phyloP scores from a whole-genome alignment of 352 stramenopile genomes.

The Globisporangium uncinulatum region DNA sequence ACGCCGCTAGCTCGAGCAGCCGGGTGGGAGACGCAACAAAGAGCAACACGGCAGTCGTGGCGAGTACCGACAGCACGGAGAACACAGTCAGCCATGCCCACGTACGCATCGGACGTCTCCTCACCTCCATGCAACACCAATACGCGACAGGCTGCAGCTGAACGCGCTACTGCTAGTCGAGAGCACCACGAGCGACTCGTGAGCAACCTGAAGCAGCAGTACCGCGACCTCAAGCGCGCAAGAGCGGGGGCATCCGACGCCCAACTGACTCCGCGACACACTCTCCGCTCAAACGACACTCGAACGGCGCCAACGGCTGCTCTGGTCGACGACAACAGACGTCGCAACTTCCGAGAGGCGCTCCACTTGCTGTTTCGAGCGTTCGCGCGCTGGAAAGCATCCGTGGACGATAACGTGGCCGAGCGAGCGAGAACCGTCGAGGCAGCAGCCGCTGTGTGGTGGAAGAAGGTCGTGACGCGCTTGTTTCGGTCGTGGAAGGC shows the following conservation, averaged over 20 bases:
- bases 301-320: neutral
- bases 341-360: slow-evolving; percentile 7
- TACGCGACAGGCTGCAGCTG: neutral
- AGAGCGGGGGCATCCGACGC: neutral
- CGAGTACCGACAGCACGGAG: no score
- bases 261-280: neutral
- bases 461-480: neutral
- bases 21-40: neutral
- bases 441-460: neutral
- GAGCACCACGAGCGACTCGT: slow-evolving; percentile 1
- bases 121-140: neutral
- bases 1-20: neutral
- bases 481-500: slow-evolving; percentile 7
- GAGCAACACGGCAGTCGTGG: neutral
- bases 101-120: neutral
- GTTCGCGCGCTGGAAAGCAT: slow-evolving; percentile 7
- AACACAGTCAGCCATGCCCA: no score
- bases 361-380: slow-evolving; percentile 12
- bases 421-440: neutral
- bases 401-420: neutral
- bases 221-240: slow-evolving; percentile 6
- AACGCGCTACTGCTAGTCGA: neutral
- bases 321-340: neutral
- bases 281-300: neutral
- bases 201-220: slow-evolving; percentile 7